phyloP scores from a whole-genome alignment of 2,329 filamentous ascomycete genomes.

The Colletotrichum nymphaeae region DNA sequence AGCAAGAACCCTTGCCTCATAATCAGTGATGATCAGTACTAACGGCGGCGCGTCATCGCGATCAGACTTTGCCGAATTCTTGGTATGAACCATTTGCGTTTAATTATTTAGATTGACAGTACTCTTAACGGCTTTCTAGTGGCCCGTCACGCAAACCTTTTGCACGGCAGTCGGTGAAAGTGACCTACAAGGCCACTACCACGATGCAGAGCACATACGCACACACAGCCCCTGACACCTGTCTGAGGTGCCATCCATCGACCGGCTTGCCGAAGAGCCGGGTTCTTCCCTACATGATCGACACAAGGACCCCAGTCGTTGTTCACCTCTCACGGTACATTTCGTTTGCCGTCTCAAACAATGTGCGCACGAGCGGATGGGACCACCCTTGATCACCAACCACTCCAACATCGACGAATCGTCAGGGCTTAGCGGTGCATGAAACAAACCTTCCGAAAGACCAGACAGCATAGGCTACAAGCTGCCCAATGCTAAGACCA shows the following conservation, averaged over 20 bases:
- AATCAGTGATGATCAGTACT: background rate
- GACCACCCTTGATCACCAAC: conserved; percentile 11
- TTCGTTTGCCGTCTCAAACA: conserved; percentile 29
- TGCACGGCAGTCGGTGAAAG: background rate
- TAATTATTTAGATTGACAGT: background rate
- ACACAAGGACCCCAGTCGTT: background rate
- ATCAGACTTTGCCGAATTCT: conserved; percentile 5
- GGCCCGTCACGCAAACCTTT: background rate
- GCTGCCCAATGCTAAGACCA: conserved; percentile 7
- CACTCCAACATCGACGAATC: background rate
- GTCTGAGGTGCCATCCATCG: conserved; percentile 25
- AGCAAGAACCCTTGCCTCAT: background rate
- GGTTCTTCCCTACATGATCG: conserved; percentile 5
- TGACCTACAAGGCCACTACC: background rate
- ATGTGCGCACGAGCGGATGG: conserved; percentile 22
- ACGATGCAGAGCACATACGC: background rate
- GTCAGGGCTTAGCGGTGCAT: conserved; percentile 24
- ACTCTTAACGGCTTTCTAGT: background rate
- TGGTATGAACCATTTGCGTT: background rate
- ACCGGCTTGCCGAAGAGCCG: conserved; percentile 12
- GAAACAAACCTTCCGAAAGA: conserved; percentile 34
- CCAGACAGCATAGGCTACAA: conserved; percentile 11
- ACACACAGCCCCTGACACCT: conserved; percentile 11
- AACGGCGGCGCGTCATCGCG: background rate
- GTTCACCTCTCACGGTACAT: background rate